phyloP scores from a whole-genome alignment of 164 flowering plant genomes.

The Hamamelis virginiana region DNA sequence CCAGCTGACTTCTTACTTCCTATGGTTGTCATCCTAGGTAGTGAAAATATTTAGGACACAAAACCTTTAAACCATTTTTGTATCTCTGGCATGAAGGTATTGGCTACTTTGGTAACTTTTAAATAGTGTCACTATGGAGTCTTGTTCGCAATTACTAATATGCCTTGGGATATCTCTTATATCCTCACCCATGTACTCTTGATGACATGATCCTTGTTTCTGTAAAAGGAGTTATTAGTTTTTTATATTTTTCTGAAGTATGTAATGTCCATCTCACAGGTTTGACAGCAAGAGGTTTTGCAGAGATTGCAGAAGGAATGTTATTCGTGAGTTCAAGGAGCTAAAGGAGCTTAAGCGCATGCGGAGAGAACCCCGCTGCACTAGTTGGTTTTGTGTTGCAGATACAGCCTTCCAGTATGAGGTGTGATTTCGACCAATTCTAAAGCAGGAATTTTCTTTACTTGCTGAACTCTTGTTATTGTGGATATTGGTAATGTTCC shows the following conservation, averaged over 20 bases:
- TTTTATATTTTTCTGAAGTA: conserved; percentile 6
- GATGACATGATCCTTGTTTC: not conserved
- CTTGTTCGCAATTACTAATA: not conserved
- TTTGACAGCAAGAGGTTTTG: conserved; percentile 99
- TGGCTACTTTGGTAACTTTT: not conserved
- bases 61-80: not conserved
- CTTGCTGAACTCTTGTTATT: not conserved
- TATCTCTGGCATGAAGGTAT: no score
- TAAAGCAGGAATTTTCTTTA: not conserved
- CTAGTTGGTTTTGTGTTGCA: conserved; percentile 93
- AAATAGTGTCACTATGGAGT: not conserved
- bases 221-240: not conserved
- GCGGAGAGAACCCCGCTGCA: conserved; percentile 83
- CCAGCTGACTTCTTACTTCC: not conserved
- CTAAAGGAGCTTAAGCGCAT: conserved; percentile 94
- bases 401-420: conserved; percentile 91
- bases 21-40: not conserved
- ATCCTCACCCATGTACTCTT: not conserved
- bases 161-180: not conserved
- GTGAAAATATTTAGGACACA: not conserved
- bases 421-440: conserved; percentile 36
- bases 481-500: not conserved
- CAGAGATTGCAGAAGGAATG: conserved; percentile 98
- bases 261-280: conserved; percentile 49
- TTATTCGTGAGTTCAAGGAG: conserved; percentile 97